Conservation (phyloP, 345 rosid species). For the Clausena lansium region DNA sequence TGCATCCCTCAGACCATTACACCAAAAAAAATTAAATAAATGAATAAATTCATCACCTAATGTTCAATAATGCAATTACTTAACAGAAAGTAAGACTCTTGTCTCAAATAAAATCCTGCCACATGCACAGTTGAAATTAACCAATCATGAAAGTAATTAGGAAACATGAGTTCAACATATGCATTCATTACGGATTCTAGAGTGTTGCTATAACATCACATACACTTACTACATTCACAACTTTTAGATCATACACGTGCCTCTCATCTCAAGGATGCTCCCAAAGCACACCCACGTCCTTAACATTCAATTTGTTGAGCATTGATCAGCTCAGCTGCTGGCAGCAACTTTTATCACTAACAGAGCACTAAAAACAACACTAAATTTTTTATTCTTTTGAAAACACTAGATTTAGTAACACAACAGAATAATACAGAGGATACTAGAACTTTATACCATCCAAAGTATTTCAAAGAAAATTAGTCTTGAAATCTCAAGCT, state of each 20-base stretch:
- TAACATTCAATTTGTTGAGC: neutral
- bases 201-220: neutral
- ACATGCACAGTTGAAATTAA: no score
- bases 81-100: neutral
- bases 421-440: no score
- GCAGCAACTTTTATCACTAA: neutral
- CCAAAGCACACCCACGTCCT: neutral
- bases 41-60: neutral
- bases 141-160: neutral
- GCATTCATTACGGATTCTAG: neutral
- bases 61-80: neutral
- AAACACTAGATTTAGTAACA: no score
- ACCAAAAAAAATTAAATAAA: no score
- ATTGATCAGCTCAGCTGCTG: neutral
- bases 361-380: no score
- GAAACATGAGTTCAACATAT: neutral
- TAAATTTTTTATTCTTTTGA: no score
- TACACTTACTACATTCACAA: neutral
- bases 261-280: neutral
- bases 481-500: no score
- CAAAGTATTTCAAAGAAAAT: no score
- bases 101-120: no score
- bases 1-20: neutral
- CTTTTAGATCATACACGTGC: neutral
- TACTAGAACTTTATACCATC: no score